Base-by-base conservation (phyloP, 1,284 basidiomycete species). In the Ganoderma lucidum region DNA sequence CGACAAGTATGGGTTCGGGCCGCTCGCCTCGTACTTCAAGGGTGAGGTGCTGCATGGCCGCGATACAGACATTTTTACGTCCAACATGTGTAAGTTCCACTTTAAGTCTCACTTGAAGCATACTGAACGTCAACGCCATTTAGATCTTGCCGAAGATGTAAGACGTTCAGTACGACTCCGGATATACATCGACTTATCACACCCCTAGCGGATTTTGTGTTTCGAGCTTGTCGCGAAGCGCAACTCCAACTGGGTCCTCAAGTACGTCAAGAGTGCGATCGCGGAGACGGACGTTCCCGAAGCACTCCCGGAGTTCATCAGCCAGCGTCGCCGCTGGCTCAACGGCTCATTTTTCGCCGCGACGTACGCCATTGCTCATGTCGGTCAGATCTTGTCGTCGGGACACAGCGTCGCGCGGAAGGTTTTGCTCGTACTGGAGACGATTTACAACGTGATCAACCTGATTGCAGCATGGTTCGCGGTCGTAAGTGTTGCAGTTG, bases 271-370 rank as follows among this genome's bases (percentile, higher is more conserved):
- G 81, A 92, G 93, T 39, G 97, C 98, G 0, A 90, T 96, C 39
- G 98, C 94, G 10, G 97, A 99, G 79, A 99, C 98, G 0, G 98
- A 99, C 80, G 96, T 98, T 10, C 98, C 98, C 5, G 96, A 98
- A 75, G 87, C 90, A 0, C 87, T 99, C 28, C 91, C 96, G 12
- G 98, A 99, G 80, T 98, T 99, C 78, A 99, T 99, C 80, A 89
- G 88, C 0, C 96, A 98, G 79, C 91, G 96, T 65, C 88, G 96
- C 65, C 91, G 96, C 65, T 98, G 97, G 97, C 87, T 99, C 53
- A 99, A 99, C 78, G 97, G 96, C 8, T 98, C 96, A 0, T 97
- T 99, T 84, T 99, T 99, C 77, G 97, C 97, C 10, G 94, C 96
- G 3, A 90, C 94, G 10, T 95, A 95, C 78, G 90, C 93, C 12